These are phyloP conservation scores for Barnettozyma populi DNA, from an alignment of 805 yeast species.

Conservation along the genomic window DNA sequence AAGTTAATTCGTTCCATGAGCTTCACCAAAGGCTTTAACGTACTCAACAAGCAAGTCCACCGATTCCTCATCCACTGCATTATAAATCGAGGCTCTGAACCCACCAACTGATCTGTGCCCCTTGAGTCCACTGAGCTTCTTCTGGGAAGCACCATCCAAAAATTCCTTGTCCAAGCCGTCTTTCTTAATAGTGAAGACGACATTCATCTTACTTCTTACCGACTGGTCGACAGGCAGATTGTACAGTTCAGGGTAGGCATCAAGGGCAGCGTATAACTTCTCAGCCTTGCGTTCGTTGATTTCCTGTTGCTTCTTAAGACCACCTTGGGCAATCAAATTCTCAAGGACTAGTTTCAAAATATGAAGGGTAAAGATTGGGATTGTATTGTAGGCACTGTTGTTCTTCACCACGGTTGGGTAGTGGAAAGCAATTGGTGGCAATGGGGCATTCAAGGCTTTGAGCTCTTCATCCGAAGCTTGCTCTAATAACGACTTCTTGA, in stretches of 20 bases:
- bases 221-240: constrained; percentile 56
- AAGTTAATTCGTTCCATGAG: constrained; percentile 21
- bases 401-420: constrained; percentile 81
- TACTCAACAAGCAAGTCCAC: constrained; percentile 7
- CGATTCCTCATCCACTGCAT: constrained; percentile 9
- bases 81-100: constrained; percentile 8
- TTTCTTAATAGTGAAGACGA: constrained; percentile 64
- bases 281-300: constrained; percentile 57
- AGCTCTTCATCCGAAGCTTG: constrained; percentile 61
- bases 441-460: constrained; percentile 55
- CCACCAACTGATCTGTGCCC: constrained; percentile 14
- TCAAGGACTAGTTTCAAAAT: constrained; percentile 75
- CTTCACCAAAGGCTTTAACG: constrained; percentile 34
- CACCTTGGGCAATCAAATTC: constrained; percentile 61
- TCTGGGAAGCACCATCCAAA: constrained; percentile 56
- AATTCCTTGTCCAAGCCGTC: constrained; percentile 66
- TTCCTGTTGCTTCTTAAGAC: constrained; percentile 53
- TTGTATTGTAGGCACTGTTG: constrained; percentile 92
- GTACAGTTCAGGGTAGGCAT: constrained; percentile 55
- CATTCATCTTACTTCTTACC: constrained; percentile 84
- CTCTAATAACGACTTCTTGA: constrained; percentile 72
- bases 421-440: constrained; percentile 85
- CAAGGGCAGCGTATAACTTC: constrained; percentile 58
- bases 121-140: constrained; percentile 42
- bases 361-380: constrained; percentile 89